A percentile compares a stretch with the other conserved stretches of the same genome.
phyloP scores from a whole-genome alignment of 2,329 filamentous ascomycete species.

The Paracoccidioides brasiliensis region DNA sequence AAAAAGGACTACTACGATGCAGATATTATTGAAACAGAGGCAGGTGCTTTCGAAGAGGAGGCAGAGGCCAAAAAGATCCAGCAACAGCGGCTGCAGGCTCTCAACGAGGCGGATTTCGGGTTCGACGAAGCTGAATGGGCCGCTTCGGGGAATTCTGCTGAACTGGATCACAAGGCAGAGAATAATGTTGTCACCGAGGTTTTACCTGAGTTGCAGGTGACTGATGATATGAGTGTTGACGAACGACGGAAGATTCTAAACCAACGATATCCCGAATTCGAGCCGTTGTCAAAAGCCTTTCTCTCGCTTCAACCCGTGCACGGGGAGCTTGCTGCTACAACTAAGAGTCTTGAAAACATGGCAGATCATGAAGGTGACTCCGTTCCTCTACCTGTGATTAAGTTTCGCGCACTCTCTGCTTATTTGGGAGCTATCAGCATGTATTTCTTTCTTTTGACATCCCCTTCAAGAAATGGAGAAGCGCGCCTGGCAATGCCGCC shows the following conservation, averaged over 20 bases:
- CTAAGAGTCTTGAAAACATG: conserved; percentile 40
- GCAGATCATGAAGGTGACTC: conserved; percentile 28
- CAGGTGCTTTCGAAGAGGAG: conserved; percentile 79
- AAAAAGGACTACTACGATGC: conserved; percentile 89
- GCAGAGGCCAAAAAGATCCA: conserved; percentile 77
- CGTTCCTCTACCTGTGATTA: conserved; percentile 49
- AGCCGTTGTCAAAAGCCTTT: conserved; percentile 71
- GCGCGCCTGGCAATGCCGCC: conserved; percentile 54
- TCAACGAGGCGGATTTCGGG: conserved; percentile 84
- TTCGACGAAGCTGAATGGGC: conserved; percentile 86
- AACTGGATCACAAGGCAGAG: conserved; percentile 34
- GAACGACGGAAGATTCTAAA: conserved; percentile 66
- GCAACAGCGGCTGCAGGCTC: conserved; percentile 76
- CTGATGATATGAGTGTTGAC: conserved; percentile 60
- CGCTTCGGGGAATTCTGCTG: conserved; percentile 40
- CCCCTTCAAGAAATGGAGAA: conserved; percentile 50
- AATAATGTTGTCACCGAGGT: conserved; percentile 64
- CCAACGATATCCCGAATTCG: conserved; percentile 81
- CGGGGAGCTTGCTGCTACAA: conserved; percentile 46
- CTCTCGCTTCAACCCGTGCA: conserved; percentile 51
- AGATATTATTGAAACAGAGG: conserved; percentile 58
- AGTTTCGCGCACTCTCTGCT: conserved; percentile 67
- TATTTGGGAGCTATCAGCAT: conserved; percentile 79
- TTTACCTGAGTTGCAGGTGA: conserved; percentile 71
- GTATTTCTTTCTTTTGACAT: conserved; percentile 91